Evolutionary conservation across 495 filamentous ascomycete species (phyloP), one percentile per base, ranked within the genome.

Genomic region (Trichoderma orchidacearum): DNA sequence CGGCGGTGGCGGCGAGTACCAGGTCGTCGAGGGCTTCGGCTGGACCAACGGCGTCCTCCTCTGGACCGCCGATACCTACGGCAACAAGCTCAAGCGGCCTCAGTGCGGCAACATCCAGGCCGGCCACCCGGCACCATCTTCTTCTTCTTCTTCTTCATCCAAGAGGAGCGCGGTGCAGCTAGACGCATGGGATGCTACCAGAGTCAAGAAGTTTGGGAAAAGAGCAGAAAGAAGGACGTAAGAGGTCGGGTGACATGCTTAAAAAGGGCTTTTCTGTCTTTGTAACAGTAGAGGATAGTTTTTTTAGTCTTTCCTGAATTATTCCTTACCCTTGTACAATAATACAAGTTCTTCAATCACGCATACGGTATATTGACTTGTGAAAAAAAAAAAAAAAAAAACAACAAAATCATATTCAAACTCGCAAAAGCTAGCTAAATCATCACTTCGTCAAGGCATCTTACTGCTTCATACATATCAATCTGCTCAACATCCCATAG

Each of bases 1-100:
- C 15, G 75, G 75, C 35, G 60, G 72, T 27, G 75, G 75, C 11
- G 75, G 75, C 58, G 75, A 78, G 65, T 78, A 78, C 54, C 64
- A 67, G 53, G 75, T 78, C 13, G 75, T 78, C 5, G 73, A 78
- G 64, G 75, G 75, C 21, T 78, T 78, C 54, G 75, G 75, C 8
- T 78, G 75, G 75, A 73, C 72, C 21, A 78, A 78, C 36, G 75
- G 75, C 36, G 75, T 78, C 41, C 57, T 76, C n/a, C 70, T 78
- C 32, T 78, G 73, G 72, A 66, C 68, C 0, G 73, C 69, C 8
- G 75, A 78, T 50, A 68, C 63, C 11, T 78, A 76, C 62, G 74
- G 60, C 21, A 62, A 65, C 28, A 61, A 68, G 61, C 61, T 77
- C 23, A 64, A 63, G 59, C 51, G 66, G 38, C 74, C 75, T 0